Evolutionary conservation across 257 asterid species (phyloP).

Genomic region (Rubia yunnanensis): DNA sequence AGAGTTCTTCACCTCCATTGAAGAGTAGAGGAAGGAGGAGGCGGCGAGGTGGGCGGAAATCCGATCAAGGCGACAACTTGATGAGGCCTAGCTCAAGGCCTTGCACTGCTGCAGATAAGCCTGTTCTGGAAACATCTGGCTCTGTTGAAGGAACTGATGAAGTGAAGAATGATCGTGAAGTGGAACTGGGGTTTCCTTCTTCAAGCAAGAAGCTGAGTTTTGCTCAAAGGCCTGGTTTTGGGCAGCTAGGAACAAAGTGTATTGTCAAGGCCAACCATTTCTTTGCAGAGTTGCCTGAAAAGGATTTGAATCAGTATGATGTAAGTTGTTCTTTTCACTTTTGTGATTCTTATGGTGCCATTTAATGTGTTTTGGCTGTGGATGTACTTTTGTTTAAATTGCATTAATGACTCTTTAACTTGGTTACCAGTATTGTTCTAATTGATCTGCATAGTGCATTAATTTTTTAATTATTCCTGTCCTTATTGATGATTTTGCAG

Average conservation of each 20-base stretch:
- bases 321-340: conserved; percentile 37
- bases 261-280: conserved; percentile 98
- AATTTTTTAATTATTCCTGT: conserved; percentile 11
- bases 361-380: conserved; percentile 8
- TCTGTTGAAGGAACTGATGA: conserved; percentile 17
- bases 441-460: conserved; percentile 16
- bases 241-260: conserved; percentile 87
- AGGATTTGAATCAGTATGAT: conserved; percentile 94
- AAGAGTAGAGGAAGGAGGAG: conserved; percentile 71
- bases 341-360: conserved; percentile 8
- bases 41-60: conserved; percentile 74
- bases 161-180: conserved; percentile 19
- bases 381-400: conserved; percentile 27
- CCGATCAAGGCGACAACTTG: conserved; percentile 67
- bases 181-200: conserved; percentile 41
- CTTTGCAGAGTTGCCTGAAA: conserved; percentile 83
- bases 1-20: conserved; percentile 56
- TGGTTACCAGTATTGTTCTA: conserved; percentile 25
- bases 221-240: conserved; percentile 83
- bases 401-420: conserved; percentile 36
- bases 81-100: conserved; percentile 89
- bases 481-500: conserved; percentile 26
- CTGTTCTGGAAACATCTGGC: conserved; percentile 23
- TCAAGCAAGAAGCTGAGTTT: conserved; percentile 76
- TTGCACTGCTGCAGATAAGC: conserved; percentile 57